These are phyloP conservation scores for Fimicolochytrium jonesii DNA, from an alignment of 192 early-diverging fungal genomes.

Conservation along the genomic window DNA sequence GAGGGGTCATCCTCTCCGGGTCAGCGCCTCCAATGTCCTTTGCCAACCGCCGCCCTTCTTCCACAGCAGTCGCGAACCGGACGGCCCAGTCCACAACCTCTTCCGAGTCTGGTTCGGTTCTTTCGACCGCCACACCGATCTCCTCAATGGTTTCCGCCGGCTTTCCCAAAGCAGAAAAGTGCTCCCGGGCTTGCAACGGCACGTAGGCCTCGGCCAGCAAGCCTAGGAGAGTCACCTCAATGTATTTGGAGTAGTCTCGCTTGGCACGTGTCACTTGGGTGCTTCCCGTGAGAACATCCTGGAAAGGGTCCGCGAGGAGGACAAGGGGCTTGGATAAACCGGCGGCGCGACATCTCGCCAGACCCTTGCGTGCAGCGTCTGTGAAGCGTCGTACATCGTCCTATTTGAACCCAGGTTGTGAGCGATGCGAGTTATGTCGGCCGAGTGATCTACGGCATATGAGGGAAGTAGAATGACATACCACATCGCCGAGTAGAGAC, in stretches of 20 bases:
- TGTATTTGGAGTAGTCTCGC: conserved; percentile 61
- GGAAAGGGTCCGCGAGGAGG: conserved; percentile 50
- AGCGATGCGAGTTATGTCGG: too few relatives aligned
- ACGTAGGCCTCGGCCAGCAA: conserved; percentile 69
- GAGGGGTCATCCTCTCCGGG: conserved; percentile 84
- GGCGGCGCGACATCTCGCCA: conserved; percentile 58
- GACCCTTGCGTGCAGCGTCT: conserved; percentile 65
- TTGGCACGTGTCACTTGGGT: not conserved
- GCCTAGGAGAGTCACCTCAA: conserved; percentile 72
- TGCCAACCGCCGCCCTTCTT: conserved; percentile 66
- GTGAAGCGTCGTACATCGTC: conserved; percentile 77
- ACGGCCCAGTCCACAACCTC: conserved; percentile 37
- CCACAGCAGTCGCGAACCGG: conserved; percentile 60
- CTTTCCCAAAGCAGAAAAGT: conserved; percentile 42
- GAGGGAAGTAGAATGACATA: too few relatives aligned
- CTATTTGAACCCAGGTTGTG: too few relatives aligned
- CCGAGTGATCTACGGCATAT: too few relatives aligned
- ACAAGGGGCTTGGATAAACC: conserved; percentile 60
- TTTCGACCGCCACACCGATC: conserved; percentile 48
- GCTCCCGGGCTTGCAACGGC: conserved; percentile 77
- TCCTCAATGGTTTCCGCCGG: conserved; percentile 46
- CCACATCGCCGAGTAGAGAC: conserved; percentile 61
- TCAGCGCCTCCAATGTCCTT: conserved; percentile 80
- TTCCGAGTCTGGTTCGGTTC: conserved; percentile 28
- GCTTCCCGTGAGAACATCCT: not conserved